These are phyloP conservation scores for Coffea eugenioides DNA, from an alignment of 257 asterid species.

Conservation along the genomic window DNA sequence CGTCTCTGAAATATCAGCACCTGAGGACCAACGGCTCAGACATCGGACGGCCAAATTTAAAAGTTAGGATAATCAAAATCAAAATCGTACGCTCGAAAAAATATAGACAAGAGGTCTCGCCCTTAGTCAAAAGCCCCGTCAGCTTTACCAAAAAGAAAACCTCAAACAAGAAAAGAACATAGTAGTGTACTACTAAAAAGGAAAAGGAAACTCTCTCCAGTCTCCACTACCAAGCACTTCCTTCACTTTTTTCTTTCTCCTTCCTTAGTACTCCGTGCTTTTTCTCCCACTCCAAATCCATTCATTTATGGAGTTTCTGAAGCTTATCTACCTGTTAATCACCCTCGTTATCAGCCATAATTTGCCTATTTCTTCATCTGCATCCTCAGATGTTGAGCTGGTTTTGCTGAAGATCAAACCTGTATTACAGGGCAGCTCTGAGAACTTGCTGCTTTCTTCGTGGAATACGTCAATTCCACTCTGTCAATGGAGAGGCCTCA, in stretches of 20 bases:
- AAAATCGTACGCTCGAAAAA: slow-evolving; percentile 11
- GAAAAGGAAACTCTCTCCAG: background rate
- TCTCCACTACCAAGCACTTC: slow-evolving; percentile 1
- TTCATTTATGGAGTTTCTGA: slow-evolving; percentile 59
- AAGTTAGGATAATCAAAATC: background rate
- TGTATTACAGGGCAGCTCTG: slow-evolving; percentile 61
- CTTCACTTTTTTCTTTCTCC: slow-evolving; percentile 12
- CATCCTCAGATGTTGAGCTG: slow-evolving; percentile 59
- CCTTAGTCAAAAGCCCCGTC: slow-evolving; percentile 28
- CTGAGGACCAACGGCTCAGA: background rate
- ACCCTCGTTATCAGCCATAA: slow-evolving; percentile 6
- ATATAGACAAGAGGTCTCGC: slow-evolving; percentile 27
- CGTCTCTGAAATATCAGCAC: background rate
- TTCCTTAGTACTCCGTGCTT: slow-evolving; percentile 2
- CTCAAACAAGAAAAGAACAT: slow-evolving; percentile 22
- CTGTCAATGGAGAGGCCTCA: slow-evolving; percentile 92
- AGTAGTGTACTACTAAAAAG: too few species aligned
- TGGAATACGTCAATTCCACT: slow-evolving; percentile 83
- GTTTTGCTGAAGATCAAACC: slow-evolving; percentile 72
- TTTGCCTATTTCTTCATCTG: slow-evolving; percentile 27
- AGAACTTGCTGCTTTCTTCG: slow-evolving; percentile 64
- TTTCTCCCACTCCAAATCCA: slow-evolving; percentile 10
- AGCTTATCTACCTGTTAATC: slow-evolving; percentile 24
- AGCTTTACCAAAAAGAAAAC: slow-evolving; percentile 59
- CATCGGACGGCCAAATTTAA: slow-evolving; percentile 18